phyloP scores from a whole-genome alignment of 805 yeast species.

The Schizosaccharomyces osmophilus region DNA sequence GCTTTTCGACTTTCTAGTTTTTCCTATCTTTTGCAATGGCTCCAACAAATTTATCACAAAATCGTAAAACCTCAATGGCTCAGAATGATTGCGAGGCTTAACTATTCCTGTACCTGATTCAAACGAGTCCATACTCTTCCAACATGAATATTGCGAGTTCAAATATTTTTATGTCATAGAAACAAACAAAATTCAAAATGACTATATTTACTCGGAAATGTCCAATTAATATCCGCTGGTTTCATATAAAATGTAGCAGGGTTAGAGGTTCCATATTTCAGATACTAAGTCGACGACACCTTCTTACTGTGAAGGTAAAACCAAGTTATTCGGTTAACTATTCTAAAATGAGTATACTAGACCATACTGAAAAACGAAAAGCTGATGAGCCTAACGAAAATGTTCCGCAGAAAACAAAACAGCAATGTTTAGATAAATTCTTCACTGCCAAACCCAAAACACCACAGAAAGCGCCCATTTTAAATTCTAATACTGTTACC shows the following conservation, averaged over 20 bases:
- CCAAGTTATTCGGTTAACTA: background rate
- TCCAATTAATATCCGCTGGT: too few relatives aligned
- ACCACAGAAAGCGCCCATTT: background rate
- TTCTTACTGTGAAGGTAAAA: too few relatives aligned
- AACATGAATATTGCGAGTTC: too few relatives aligned
- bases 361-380: background rate
- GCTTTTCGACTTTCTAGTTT: background rate
- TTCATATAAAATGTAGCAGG: too few relatives aligned
- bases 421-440: background rate
- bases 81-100: background rate
- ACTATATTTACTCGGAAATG: too few relatives aligned
- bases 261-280: too few relatives aligned
- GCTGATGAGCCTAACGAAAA: background rate
- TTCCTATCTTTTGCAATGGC: background rate
- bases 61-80: background rate
- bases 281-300: too few relatives aligned
- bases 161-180: too few relatives aligned
- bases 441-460: background rate
- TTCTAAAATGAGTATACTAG: background rate
- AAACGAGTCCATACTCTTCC: background rate
- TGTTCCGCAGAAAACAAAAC: background rate
- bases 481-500: background rate
- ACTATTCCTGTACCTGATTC: background rate
- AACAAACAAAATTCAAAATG: too few relatives aligned
- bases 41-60: background rate